Percentiles rank a stretch among this genome's conserved stretches.
Evolutionary conservation across 2,329 filamentous ascomycete species (phyloP).

Genomic region (Pestalotiopsis sp.): DNA sequence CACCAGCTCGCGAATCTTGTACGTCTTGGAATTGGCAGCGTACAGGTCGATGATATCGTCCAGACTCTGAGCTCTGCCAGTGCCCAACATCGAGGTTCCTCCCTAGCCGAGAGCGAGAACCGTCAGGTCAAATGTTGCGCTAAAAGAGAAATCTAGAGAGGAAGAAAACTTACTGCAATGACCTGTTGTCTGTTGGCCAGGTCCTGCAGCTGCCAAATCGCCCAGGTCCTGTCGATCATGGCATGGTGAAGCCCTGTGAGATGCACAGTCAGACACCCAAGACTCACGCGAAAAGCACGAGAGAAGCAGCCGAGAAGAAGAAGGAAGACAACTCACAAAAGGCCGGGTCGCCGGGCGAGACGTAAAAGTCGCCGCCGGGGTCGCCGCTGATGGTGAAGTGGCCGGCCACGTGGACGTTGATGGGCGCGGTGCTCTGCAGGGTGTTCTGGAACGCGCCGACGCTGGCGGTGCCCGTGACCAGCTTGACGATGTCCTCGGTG

Average conservation of each 20-base stretch:
- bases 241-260: constrained; percentile 6
- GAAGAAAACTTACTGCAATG: constrained; percentile 3
- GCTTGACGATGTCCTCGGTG: constrained; percentile 22
- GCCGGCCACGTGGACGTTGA: constrained; percentile 37
- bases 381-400: constrained; percentile 40
- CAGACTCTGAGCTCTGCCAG: constrained; percentile 11
- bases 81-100: constrained; percentile 11
- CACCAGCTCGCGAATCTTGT: constrained; percentile 25
- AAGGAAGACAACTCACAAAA: constrained; percentile 1
- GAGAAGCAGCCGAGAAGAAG: not conserved
- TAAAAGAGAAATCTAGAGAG: not conserved
- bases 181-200: constrained; percentile 4
- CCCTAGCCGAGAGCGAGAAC: not conserved
- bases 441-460: constrained; percentile 34
- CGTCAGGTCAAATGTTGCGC: not conserved
- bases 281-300: not conserved
- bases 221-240: constrained; percentile 8
- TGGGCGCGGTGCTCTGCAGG: constrained; percentile 29
- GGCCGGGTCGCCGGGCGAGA: constrained; percentile 3
- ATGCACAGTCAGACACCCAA: not conserved
- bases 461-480: constrained; percentile 31
- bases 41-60: constrained; percentile 17
- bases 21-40: constrained; percentile 14
- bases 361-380: constrained; percentile 24
- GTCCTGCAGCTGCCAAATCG: constrained; percentile 10